These are phyloP conservation scores for Dendrocalamus sinicus DNA, from an alignment of 176 grass and related monocot genomes.

Conservation along the genomic window DNA sequence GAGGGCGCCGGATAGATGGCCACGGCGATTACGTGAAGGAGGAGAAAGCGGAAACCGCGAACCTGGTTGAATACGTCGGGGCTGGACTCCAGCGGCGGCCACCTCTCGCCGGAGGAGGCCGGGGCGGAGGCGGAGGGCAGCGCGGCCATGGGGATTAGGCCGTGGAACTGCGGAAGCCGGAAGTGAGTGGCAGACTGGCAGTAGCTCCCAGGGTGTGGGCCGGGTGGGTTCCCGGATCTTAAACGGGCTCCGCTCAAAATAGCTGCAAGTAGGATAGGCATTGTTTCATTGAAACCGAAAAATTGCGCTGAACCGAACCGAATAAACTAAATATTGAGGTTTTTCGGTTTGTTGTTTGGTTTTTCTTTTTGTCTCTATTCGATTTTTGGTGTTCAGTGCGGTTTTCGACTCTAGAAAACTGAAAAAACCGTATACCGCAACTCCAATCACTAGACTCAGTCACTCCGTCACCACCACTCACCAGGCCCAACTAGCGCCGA, in stretches of 20 bases:
- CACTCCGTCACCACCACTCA: no score
- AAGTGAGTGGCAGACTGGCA: neutral
- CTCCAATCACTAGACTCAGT: no score
- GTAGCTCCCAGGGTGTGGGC: no score
- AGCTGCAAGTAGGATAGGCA: no score
- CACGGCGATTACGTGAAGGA: neutral
- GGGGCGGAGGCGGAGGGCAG: constrained; percentile 22
- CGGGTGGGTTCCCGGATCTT: neutral
- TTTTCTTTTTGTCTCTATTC: no score
- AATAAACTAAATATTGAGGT: no score
- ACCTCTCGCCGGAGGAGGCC: constrained; percentile 50
- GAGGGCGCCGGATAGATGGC: neutral
- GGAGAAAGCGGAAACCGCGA: neutral
- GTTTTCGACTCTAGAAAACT: accelerated
- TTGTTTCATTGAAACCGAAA: no score
- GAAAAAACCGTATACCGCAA: no score
- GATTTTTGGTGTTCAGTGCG: no score
- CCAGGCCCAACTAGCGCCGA: no score
- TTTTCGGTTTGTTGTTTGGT: no score
- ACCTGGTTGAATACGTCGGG: constrained; percentile 92
- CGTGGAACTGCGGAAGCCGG: neutral
- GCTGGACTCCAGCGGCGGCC: constrained; percentile 85
- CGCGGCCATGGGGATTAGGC: constrained; percentile 37
- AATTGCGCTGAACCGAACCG: no score
- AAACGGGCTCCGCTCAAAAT: neutral